Percentiles rank a stretch among this genome's conserved stretches.
These are phyloP conservation scores for Chrysanthemum seticuspe DNA, from an alignment of 129 eudicot species.

Conservation along the genomic window DNA sequence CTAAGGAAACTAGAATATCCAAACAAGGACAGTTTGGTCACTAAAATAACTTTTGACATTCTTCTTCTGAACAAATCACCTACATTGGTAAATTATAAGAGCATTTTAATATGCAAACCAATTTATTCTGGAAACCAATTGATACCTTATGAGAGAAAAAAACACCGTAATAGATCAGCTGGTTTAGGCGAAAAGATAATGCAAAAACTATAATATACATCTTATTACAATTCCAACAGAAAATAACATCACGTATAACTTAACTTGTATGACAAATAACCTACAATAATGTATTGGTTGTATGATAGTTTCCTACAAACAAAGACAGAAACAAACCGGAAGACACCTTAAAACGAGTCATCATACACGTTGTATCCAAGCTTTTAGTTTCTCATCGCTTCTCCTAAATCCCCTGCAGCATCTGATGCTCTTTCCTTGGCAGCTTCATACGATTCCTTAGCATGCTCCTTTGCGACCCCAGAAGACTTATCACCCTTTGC, in stretches of 20 bases:
- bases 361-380: background rate
- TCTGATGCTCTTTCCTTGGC: background rate
- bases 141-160: background rate
- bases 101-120: background rate
- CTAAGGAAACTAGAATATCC: too few species aligned
- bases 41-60: too few species aligned
- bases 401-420: slow-evolving; percentile 19
- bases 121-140: background rate
- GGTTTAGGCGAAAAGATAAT: background rate
- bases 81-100: background rate
- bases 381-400: background rate
- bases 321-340: background rate
- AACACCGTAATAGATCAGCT: background rate
- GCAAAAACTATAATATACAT: slow-evolving; percentile 4
- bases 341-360: background rate
- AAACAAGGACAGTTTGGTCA: too few species aligned
- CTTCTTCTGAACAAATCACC: too few species aligned
- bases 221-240: background rate
- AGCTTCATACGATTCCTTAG: background rate
- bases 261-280: background rate
- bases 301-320: background rate
- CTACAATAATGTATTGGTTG: background rate
- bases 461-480: background rate
- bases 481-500: background rate
- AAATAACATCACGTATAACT: slow-evolving; percentile 1